phyloP scores from a whole-genome alignment of 441 rosid genomes.

The Pelargonium fulgidum region DNA sequence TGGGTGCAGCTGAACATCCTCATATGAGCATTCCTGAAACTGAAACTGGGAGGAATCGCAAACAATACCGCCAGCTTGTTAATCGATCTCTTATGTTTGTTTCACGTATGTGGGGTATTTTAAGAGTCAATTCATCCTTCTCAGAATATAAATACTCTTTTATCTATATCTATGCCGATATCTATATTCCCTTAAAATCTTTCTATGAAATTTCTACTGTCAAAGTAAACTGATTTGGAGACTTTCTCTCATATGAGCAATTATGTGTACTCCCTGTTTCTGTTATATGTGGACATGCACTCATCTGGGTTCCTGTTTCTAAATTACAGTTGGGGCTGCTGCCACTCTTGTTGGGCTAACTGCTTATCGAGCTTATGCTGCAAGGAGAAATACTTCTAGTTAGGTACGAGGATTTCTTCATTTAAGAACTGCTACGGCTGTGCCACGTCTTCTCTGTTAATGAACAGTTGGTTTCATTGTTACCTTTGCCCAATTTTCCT shows the following conservation, averaged over 20 bases:
- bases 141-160: background rate
- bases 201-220: background rate
- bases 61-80: slow-evolving; percentile 43
- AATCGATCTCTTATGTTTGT: slow-evolving; percentile 56
- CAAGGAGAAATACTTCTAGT: slow-evolving; percentile 41
- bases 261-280: background rate
- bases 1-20: slow-evolving; percentile 59
- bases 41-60: slow-evolving; percentile 56
- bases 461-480: slow-evolving; percentile 18
- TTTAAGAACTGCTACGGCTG: slow-evolving; percentile 5
- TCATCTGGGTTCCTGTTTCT: slow-evolving; percentile 15
- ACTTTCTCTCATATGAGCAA: background rate
- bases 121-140: background rate
- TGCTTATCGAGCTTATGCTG: slow-evolving; percentile 58
- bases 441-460: slow-evolving; percentile 14
- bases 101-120: slow-evolving; percentile 39
- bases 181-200: background rate
- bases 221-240: background rate
- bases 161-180: background rate
- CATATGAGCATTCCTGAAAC: slow-evolving; percentile 69
- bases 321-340: slow-evolving; percentile 57
- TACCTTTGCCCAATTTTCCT: slow-evolving; percentile 3
- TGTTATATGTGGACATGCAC: slow-evolving; percentile 7
- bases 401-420: slow-evolving; percentile 14
- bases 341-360: slow-evolving; percentile 52